Percentiles rank a stretch among this genome's conserved stretches.
Conservation (phyloP, 306 rosid species). For the Cucurbita ficifolia region DNA sequence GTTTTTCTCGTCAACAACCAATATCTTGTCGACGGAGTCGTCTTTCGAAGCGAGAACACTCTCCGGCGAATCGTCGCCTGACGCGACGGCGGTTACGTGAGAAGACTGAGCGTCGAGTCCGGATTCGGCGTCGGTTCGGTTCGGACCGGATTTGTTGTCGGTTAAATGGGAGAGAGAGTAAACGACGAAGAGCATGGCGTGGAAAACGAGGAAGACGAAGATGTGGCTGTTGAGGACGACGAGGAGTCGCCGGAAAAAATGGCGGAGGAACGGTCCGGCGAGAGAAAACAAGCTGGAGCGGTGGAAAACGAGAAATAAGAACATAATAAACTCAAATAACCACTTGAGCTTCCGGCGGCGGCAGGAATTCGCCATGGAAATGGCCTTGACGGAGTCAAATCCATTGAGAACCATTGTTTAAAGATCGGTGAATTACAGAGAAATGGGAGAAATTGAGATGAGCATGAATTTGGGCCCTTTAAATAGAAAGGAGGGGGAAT, state of each 20-base stretch:
- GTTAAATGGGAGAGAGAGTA: slow-evolving; percentile 22
- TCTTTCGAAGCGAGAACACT: background rate
- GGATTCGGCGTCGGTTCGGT: slow-evolving; percentile 10
- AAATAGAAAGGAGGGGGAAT: background rate
- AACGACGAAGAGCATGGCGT: slow-evolving; percentile 29
- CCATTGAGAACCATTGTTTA: background rate
- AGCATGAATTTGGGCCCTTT: background rate
- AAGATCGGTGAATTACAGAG: too few relatives aligned
- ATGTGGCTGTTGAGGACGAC: slow-evolving; percentile 22
- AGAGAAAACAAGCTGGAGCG: slow-evolving; percentile 20
- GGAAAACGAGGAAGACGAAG: slow-evolving; percentile 29
- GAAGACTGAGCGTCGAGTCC: background rate
- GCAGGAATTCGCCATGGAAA: slow-evolving; percentile 19
- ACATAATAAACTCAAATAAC: slow-evolving; percentile 10
- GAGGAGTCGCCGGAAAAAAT: background rate
- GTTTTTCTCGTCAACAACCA: background rate
- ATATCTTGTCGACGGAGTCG: background rate
- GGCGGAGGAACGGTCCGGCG: background rate
- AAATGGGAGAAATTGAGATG: background rate
- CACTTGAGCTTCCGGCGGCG: slow-evolving; percentile 13
- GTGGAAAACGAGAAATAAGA: slow-evolving; percentile 15
- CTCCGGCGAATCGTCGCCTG: background rate
- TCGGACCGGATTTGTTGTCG: background rate
- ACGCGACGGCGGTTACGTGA: background rate
- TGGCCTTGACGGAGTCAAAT: slow-evolving; percentile 12